Evolutionary conservation across 2,329 filamentous ascomycete genomes (phyloP).

Genomic region (Penicillium expansum): DNA sequence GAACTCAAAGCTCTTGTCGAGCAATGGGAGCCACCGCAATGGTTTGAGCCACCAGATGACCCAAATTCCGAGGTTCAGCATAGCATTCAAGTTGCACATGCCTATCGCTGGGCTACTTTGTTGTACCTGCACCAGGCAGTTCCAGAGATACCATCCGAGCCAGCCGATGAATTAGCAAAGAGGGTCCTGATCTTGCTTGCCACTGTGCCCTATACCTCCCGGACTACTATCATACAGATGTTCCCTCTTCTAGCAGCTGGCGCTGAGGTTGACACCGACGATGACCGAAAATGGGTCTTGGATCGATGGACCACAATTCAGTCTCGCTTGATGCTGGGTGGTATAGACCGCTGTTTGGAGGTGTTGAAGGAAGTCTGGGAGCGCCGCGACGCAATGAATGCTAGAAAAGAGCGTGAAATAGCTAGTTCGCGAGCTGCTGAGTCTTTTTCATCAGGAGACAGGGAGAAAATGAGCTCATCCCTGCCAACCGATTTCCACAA

Average conservation of each 20-base stretch:
- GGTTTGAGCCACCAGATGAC: slow-evolving; percentile 62
- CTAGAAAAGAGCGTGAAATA: slow-evolving; percentile 28
- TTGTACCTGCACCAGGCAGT: slow-evolving; percentile 67
- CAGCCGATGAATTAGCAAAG: slow-evolving; percentile 58
- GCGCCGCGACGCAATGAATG: slow-evolving; percentile 56
- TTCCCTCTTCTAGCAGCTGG: slow-evolving; percentile 67
- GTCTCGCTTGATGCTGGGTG: slow-evolving; percentile 62
- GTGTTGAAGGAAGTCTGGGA: slow-evolving; percentile 66
- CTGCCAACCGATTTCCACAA: neutral
- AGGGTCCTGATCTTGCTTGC: slow-evolving; percentile 61
- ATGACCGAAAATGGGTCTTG: slow-evolving; percentile 63
- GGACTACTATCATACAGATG: slow-evolving; percentile 66
- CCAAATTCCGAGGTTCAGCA: slow-evolving; percentile 61
- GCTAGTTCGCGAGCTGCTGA: neutral
- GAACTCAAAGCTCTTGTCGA: slow-evolving; percentile 61
- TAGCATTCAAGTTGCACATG: slow-evolving; percentile 64
- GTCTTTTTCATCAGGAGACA: neutral
- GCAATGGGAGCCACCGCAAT: slow-evolving; percentile 58
- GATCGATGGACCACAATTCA: slow-evolving; percentile 62
- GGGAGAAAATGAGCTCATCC: neutral
- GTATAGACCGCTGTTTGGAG: slow-evolving; percentile 63
- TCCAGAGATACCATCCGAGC: slow-evolving; percentile 62
- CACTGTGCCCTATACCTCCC: slow-evolving; percentile 60
- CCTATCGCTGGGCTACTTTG: slow-evolving; percentile 65
- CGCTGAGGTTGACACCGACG: slow-evolving; percentile 58